Evolutionary conservation across 352 stramenopile genomes (phyloP).

Genomic region (Phytophthora syringae): DNA sequence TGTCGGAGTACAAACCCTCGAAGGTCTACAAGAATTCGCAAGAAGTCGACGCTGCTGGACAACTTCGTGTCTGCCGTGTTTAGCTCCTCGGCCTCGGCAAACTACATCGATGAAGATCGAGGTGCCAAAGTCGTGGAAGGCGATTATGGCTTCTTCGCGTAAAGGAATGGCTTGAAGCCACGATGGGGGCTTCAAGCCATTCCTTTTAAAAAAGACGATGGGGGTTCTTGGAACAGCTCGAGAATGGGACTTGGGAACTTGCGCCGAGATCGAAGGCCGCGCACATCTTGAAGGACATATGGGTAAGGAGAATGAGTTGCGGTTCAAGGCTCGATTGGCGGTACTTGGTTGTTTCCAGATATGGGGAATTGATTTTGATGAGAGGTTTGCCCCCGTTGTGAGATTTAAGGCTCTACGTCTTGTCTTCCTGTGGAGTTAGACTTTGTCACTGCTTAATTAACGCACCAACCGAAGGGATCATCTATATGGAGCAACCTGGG

Average conservation of each 20-base stretch:
- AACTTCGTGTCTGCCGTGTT: slow-evolving; percentile 10
- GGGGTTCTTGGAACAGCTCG: slow-evolving; percentile 13
- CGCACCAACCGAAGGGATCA: not conserved
- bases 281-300: slow-evolving; percentile 19
- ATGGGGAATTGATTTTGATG: slow-evolving; percentile 23
- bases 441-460: not conserved
- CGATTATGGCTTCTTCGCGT: slow-evolving; percentile 15
- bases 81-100: slow-evolving; percentile 12
- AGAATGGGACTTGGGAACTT: slow-evolving; percentile 19
- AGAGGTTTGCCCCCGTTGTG: not conserved
- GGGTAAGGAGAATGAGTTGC: slow-evolving; percentile 20
- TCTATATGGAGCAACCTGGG: not conserved
- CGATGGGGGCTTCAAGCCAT: too few species aligned
- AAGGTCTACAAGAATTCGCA: not conserved
- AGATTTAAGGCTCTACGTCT: slow-evolving; percentile 18
- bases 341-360: slow-evolving; percentile 19
- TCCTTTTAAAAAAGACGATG: too few species aligned
- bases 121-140: slow-evolving; percentile 8
- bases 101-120: slow-evolving; percentile 1
- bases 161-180: slow-evolving; percentile 9
- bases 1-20: slow-evolving; percentile 14
- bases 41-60: slow-evolving; percentile 4
- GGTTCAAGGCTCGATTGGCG: slow-evolving; percentile 14
- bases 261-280: not conserved
- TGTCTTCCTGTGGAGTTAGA: slow-evolving; percentile 9